Evolutionary conservation across 768 basidiomycete species (phyloP).

Genomic region (Lactifluus piperatus): DNA sequence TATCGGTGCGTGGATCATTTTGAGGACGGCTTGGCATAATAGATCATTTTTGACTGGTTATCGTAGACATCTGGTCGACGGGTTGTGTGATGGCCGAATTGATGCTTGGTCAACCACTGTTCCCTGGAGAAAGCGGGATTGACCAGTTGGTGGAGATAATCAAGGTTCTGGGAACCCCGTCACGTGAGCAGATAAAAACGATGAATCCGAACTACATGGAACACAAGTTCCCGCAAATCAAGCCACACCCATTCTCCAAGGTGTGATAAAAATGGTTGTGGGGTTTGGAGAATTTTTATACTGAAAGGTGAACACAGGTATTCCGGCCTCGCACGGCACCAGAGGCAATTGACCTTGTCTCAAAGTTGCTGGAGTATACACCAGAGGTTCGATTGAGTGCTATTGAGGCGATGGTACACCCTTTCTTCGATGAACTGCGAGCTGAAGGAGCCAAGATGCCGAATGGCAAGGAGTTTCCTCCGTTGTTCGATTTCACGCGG

Average conservation of each 20-base stretch:
- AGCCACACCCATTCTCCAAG: constrained; percentile 98
- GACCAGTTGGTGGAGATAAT: constrained; percentile 99
- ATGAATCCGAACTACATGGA: constrained; percentile 99
- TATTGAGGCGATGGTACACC: constrained; percentile 85
- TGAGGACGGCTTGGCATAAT: not conserved
- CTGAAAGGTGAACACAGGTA: constrained; percentile 45
- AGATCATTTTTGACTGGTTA: not conserved
- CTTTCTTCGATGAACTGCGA: constrained; percentile 96
- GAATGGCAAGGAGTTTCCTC: constrained; percentile 93
- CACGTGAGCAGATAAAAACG: constrained; percentile 99
- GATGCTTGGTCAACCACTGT: constrained; percentile 97
- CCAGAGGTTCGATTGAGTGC: constrained; percentile 86
- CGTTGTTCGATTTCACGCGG: constrained; percentile 89
- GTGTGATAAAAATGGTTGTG: constrained; percentile 31
- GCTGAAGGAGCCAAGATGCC: constrained; percentile 90
- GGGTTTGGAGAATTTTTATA: constrained; percentile 13
- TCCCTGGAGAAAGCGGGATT: constrained; percentile 98
- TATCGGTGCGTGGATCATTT: constrained; percentile 58
- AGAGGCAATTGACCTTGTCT: constrained; percentile 93
- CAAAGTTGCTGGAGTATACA: constrained; percentile 96
- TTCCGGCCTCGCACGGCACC: constrained; percentile 96
- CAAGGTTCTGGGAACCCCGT: constrained; percentile 98
- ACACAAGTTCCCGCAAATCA: constrained; percentile 99
- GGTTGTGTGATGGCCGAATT: constrained; percentile 99
- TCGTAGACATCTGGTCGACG: constrained; percentile 94